phyloP scores from a whole-genome alignment of 169 alveolate species.

The Plasmodium coatneyi region DNA sequence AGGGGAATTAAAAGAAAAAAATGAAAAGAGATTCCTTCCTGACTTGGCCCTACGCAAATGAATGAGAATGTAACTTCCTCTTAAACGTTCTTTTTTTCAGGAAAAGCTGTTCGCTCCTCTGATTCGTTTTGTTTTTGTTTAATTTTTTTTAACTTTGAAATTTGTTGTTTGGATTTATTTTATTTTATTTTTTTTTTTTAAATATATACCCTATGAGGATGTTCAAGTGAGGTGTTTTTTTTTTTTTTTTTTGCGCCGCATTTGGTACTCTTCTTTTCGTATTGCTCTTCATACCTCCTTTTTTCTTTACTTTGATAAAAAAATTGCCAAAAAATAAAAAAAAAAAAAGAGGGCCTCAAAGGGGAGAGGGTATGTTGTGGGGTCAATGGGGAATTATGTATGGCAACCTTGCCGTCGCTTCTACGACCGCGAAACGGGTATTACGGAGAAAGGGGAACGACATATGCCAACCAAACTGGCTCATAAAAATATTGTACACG shows the following conservation, averaged over 20 bases:
- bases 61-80: not conserved
- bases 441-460: not conserved
- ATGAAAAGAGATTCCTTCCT: not conserved
- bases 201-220: not conserved
- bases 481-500: not conserved
- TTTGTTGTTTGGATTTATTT: conserved; percentile 5
- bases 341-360: not conserved
- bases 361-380: not conserved
- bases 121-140: conserved; percentile 4
- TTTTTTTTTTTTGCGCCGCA: not conserved
- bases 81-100: not conserved
- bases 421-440: not conserved
- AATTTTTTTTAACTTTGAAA: not conserved
- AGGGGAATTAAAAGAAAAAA: not conserved
- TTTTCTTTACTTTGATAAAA: not conserved
- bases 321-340: not conserved
- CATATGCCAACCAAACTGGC: not conserved
- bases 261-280: not conserved
- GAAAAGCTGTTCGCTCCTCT: not conserved
- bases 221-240: conserved; percentile 1
- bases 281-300: not conserved
- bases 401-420: not conserved
- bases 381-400: not conserved
- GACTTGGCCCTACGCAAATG: not conserved
- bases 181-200: not conserved